A percentile compares a stretch with the other conserved stretches of the same genome.
Conservation (phyloP, 2,329 filamentous ascomycete species). For the Aureobasidium lini region DNA sequence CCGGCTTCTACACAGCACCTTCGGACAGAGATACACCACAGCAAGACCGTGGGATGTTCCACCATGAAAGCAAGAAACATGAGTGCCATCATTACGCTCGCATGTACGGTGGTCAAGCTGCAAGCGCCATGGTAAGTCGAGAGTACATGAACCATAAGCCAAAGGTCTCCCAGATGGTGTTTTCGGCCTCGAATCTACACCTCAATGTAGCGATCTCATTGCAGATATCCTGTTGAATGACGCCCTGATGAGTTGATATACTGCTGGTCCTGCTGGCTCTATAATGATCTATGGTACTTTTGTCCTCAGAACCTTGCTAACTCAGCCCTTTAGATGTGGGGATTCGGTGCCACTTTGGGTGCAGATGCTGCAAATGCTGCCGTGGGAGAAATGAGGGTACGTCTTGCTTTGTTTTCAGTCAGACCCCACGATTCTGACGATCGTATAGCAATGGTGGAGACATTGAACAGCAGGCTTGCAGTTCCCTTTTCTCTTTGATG, state of each 20-base stretch:
- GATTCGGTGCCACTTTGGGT: conserved; percentile 24
- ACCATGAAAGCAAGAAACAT: conserved; percentile 24
- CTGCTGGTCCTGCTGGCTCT: too few species aligned
- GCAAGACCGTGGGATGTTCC: conserved; percentile 23
- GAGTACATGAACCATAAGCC: too few species aligned
- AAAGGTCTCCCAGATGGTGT: too few species aligned
- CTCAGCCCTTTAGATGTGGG: conserved; percentile 15
- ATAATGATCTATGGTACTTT: too few species aligned
- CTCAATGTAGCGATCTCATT: too few species aligned
- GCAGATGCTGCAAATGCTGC: conserved; percentile 25
- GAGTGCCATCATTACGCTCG: conserved; percentile 24
- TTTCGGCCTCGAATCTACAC: too few species aligned
- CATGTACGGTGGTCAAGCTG: conserved; percentile 24
- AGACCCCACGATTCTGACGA: not conserved
- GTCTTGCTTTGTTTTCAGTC: not conserved
- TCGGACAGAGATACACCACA: conserved; percentile 22
- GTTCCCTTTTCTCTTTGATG: too few species aligned
- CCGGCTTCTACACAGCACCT: conserved; percentile 18
- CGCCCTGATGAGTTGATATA: too few species aligned
- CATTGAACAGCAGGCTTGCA: not conserved
- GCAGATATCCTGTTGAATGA: too few species aligned
- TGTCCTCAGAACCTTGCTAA: too few species aligned
- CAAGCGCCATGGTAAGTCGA: conserved; percentile 16
- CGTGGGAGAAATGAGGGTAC: conserved; percentile 24
- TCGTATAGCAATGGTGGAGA: conserved; percentile 15